These are phyloP conservation scores for Ophiostoma triangulosporum DNA, from an alignment of 2,329 filamentous ascomycete genomes.

Conservation along the genomic window DNA sequence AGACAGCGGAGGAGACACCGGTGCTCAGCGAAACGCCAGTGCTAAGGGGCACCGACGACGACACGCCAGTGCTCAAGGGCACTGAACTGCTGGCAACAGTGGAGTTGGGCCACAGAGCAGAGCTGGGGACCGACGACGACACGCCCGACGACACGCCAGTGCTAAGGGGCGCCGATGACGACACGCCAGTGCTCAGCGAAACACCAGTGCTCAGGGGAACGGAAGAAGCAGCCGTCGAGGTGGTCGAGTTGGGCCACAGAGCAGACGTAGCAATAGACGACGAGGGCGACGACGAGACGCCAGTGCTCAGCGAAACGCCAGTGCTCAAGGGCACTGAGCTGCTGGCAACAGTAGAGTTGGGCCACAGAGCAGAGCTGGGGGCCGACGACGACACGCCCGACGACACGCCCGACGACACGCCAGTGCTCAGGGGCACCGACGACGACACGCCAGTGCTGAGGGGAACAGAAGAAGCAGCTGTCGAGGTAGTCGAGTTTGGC, in stretches of 20 bases:
- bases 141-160: no score
- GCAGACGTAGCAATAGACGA: not conserved
- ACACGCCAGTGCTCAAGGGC: not conserved
- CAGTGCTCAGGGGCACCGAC: not conserved
- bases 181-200: not conserved
- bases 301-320: not conserved
- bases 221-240: not conserved
- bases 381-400: not conserved
- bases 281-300: not conserved
- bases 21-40: not conserved
- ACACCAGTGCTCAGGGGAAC: not conserved
- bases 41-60: not conserved
- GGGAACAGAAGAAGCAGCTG: not conserved
- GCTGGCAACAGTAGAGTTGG: not conserved
- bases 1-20: not conserved
- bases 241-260: not conserved
- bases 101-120: not conserved
- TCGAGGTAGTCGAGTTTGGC: not conserved
- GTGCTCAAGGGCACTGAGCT: not conserved
- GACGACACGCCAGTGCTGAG: not conserved
- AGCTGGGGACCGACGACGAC: not conserved
- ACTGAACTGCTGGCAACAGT: not conserved
- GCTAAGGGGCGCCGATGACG: no score
- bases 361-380: not conserved
- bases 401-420: not conserved